Percentiles rank a stretch among this genome's conserved stretches.
These are phyloP conservation scores for Cyclostephanos tholiformis DNA, from an alignment of 108 stramenopile species.

Conservation along the genomic window DNA sequence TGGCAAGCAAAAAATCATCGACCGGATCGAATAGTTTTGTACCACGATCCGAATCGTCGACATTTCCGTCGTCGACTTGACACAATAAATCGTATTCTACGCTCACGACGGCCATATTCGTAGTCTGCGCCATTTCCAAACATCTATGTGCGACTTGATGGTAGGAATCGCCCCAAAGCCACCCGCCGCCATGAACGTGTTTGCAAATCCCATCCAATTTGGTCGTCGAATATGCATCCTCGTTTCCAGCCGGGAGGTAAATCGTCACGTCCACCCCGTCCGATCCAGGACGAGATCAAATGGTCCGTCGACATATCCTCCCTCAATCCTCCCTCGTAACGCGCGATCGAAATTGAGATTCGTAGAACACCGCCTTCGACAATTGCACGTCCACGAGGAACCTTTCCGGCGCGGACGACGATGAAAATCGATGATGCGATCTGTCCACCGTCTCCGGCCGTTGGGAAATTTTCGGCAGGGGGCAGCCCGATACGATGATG, in stretches of 20 bases:
- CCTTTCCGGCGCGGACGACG: conserved; percentile 13
- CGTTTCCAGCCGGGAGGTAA: conserved; percentile 17
- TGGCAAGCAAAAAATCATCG: conserved; percentile 22
- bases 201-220: conserved; percentile 43
- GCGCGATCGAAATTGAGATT: conserved; percentile 37
- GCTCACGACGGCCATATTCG: conserved; percentile 46
- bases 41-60: not conserved
- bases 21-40: conserved; percentile 44
- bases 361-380: conserved; percentile 36
- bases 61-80: not conserved
- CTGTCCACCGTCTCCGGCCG: conserved; percentile 12
- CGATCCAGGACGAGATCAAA: not conserved
- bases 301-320: conserved; percentile 17
- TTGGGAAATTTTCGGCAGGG: conserved; percentile 32
- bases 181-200: conserved; percentile 51
- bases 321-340: conserved; percentile 9
- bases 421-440: conserved; percentile 12
- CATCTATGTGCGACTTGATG: conserved; percentile 54
- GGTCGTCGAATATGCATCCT: not conserved
- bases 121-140: conserved; percentile 38
- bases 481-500: conserved; percentile 21
- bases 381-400: conserved; percentile 17
- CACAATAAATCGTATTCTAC: conserved; percentile 37
- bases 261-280: conserved; percentile 39
- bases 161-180: conserved; percentile 46